Percentiles rank a stretch among this genome's conserved stretches.
phyloP scores from a whole-genome alignment of 371 early-diverging fungal species.

The Synchytrium microbalum region DNA sequence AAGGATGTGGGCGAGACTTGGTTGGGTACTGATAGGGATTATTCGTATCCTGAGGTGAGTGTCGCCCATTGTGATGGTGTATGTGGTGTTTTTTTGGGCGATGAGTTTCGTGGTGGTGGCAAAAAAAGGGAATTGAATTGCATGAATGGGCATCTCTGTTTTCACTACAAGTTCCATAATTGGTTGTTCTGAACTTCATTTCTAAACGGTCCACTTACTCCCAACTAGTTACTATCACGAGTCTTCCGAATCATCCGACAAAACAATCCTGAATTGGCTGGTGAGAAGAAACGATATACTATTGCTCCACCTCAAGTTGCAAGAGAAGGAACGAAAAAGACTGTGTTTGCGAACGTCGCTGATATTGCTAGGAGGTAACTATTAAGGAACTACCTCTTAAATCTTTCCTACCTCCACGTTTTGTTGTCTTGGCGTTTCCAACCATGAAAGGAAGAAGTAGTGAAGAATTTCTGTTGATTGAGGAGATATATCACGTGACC shows the following conservation, averaged over 20 bases:
- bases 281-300: conserved; percentile 86
- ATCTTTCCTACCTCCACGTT: neutral
- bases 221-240: conserved; percentile 70
- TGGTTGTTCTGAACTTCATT: neutral
- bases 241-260: conserved; percentile 86
- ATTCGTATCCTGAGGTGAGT: conserved; percentile 79
- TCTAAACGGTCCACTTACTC: neutral
- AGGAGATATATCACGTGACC: too few species aligned
- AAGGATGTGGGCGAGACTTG: conserved; percentile 63
- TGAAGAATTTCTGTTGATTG: too few species aligned
- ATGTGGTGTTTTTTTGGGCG: neutral
- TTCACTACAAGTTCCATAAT: neutral
- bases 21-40: conserved; percentile 86
- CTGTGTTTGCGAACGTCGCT: conserved; percentile 88
- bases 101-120: neutral
- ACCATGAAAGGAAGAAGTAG: too few species aligned
- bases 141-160: neutral
- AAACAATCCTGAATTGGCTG: conserved; percentile 91
- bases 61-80: neutral
- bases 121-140: neutral
- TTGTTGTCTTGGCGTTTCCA: neutral
- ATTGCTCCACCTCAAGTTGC: conserved; percentile 88
- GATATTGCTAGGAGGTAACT: conserved; percentile 79
- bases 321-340: conserved; percentile 94
- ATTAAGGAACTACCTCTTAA: neutral